Percentiles rank a stretch among this genome's conserved stretches.
These are phyloP conservation scores for Gomphus sp. DNA, from an alignment of 1,284 basidiomycete species.

Conservation along the genomic window DNA sequence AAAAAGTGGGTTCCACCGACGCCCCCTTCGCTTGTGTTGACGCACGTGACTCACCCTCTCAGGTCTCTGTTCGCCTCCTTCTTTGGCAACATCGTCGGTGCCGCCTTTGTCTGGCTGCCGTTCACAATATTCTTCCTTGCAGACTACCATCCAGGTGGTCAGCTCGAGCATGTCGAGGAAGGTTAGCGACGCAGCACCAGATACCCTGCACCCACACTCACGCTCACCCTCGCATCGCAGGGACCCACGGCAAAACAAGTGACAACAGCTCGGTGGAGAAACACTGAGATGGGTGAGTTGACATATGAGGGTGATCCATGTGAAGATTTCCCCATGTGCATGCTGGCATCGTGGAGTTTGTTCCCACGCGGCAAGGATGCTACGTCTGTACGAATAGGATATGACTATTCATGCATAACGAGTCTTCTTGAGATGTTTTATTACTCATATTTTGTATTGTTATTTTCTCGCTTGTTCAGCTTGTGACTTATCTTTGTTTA, in stretches of 20 bases:
- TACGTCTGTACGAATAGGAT: not conserved
- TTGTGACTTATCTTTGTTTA: too few relatives aligned
- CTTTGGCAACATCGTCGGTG: conserved; percentile 64
- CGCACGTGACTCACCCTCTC: not conserved
- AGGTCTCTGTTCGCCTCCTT: conserved; percentile 61
- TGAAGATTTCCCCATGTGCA: too few relatives aligned
- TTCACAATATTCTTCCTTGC: conserved; percentile 50
- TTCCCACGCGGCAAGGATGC: too few relatives aligned
- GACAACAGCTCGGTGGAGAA: not conserved
- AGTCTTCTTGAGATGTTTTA: too few relatives aligned
- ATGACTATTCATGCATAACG: not conserved
- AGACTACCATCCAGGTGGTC: conserved; percentile 34
- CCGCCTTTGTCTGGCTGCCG: conserved; percentile 51
- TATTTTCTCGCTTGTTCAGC: too few relatives aligned
- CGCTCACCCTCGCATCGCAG: not conserved
- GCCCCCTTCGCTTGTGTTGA: not conserved
- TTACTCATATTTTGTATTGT: too few relatives aligned
- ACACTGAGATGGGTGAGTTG: not conserved
- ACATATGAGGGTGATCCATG: not conserved
- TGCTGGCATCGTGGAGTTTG: too few relatives aligned
- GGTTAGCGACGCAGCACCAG: not conserved
- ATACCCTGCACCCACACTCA: not conserved
- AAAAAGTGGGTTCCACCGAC: conserved; percentile 39
- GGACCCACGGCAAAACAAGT: not conserved
- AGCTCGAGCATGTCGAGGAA: conserved; percentile 28